Base-by-base conservation (phyloP, 495 filamentous ascomycete species). In the Neurospora tetrasperma region DNA sequence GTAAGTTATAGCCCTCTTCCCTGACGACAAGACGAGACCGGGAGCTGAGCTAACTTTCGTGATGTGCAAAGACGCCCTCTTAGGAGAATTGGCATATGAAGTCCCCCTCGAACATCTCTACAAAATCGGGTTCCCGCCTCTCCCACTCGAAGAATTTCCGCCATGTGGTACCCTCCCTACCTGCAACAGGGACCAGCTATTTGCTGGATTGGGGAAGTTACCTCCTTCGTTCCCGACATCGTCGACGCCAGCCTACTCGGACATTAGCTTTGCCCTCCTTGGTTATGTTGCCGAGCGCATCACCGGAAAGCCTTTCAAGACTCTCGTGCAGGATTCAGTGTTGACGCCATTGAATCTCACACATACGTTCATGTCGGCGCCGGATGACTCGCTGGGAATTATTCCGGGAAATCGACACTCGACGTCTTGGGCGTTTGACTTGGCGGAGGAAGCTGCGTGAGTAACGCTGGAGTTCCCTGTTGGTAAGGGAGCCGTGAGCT, bases 311-410 rank as follows among this genome's bases (percentile, higher is more conserved):
- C 16, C 73, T 2, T 82, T 80, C 71, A 73, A 82, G 9, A 71
- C 79, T 7, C 77, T 85, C 31, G 81, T 89, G 9, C 70, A 83
- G 23, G 78, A 80, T 9, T 72, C 72, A 18, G 68, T 89, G 11
- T 71, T 85, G 20, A 74, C 76, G 14, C 84, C 84, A 5, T 79
- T 89, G 18, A 77, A 79, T 8, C 74, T 90, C 4, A 85, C 73
- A 7, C 81, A 81, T 31, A 85, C 80, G 6, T 81, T 82, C 66
- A 78, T 78, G 20, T 76, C 74, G 3, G 69, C 75, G 9, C 82
- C 83, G 0, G 71, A 79, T 10, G 77, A 80, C 40, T 74, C 79
- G 0, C 68, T 82, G 9, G 80, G 80, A 0, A 75, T 83, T 10
- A 83, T 84, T 42, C 83, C 83, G 0, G 80, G 81, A 3, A 77